Evolutionary conservation across 352 stramenopile genomes (phyloP), one percentile per base, ranked within the genome.

Genomic region (Pythium myriotylum): DNA sequence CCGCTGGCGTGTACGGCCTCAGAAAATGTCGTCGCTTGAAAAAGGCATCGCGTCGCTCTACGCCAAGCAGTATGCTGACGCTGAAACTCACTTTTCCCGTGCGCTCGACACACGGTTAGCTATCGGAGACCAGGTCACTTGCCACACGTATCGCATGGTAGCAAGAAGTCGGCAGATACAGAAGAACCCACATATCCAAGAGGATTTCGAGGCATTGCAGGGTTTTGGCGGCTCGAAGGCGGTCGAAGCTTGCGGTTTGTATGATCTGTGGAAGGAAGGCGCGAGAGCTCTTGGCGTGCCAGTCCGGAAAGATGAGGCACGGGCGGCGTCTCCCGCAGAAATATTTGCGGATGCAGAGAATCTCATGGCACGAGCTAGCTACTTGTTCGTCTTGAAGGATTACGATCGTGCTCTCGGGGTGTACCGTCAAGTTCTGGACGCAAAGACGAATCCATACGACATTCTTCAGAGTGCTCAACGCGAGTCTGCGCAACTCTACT

Each of bases 21-120:
- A 76, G 0, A 46, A 67, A 17, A 67, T 76, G 42, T 83, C 75
- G 33, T 41, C 64, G 0, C 70, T 90, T 65, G 79, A 87, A 35
- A 66, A 61, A 26, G 81, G 78, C 6, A 71, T 88, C 20, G 81
- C 87, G 43, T 78, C 81, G 2, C 88, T 90, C 35, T 88, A 84
- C 27, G 54, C 65, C 14, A 79, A 77, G 51, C 67, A 81, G 8
- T 90, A 87, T 35, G 70, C 75, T 2, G 52, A 74, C 1, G 76
- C 81, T 4, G 76, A 87, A 10, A 65, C 75, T 27, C 59, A 80
- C 27, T 49, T 90, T 26, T 78, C 81, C 13, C 49, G 68, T 19
- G 76, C 73, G 37, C 57, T 86, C 8, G 27, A 46, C 27, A 22
- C 16, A 8, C 12, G 5, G 10, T 8, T 46, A 10, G 49, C 41